A percentile compares a stretch with the other conserved stretches of the same genome.
phyloP scores from a whole-genome alignment of 2,329 filamentous ascomycete species.

The Thelonectria blattea region DNA sequence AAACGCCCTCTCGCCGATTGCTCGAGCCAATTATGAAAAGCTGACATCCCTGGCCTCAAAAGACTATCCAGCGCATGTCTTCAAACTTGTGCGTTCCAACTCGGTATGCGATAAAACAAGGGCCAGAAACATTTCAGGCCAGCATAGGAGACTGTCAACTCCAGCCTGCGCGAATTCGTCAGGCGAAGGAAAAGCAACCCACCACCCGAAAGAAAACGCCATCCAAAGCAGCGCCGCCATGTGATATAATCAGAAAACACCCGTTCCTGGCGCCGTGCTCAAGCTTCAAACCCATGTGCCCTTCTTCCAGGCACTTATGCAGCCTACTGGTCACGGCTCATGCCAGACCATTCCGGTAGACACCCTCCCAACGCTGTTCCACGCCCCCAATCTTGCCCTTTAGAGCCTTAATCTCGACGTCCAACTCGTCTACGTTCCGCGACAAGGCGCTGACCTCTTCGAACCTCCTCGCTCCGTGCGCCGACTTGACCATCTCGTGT shows the following conservation, averaged over 20 bases:
- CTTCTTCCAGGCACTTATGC: not conserved
- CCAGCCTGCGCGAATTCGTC: not conserved
- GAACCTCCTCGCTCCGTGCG: slow-evolving; percentile 77
- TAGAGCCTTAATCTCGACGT: slow-evolving; percentile 74
- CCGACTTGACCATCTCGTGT: slow-evolving; percentile 80
- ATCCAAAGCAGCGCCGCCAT: slow-evolving; percentile 40
- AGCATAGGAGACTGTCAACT: not conserved
- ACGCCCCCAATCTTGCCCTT: slow-evolving; percentile 69
- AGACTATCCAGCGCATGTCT: not conserved
- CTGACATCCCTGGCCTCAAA: not conserved
- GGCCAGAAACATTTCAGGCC: not conserved
- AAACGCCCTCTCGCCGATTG: not conserved
- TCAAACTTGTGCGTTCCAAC: not conserved
- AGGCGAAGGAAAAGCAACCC: slow-evolving; percentile 1
- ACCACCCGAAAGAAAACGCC: slow-evolving; percentile 39
- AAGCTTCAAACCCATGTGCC: not conserved
- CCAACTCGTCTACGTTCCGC: slow-evolving; percentile 82
- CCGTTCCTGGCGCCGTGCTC: not conserved
- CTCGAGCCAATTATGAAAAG: not conserved
- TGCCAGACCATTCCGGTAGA: slow-evolving; percentile 49
- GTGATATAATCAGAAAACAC: not conserved
- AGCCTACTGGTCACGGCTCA: slow-evolving; percentile 7
- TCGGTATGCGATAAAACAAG: not conserved
- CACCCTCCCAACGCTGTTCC: slow-evolving; percentile 63
- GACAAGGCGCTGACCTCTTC: slow-evolving; percentile 84